Conservation (phyloP, 768 basidiomycete species). For the Suillus paluster region DNA sequence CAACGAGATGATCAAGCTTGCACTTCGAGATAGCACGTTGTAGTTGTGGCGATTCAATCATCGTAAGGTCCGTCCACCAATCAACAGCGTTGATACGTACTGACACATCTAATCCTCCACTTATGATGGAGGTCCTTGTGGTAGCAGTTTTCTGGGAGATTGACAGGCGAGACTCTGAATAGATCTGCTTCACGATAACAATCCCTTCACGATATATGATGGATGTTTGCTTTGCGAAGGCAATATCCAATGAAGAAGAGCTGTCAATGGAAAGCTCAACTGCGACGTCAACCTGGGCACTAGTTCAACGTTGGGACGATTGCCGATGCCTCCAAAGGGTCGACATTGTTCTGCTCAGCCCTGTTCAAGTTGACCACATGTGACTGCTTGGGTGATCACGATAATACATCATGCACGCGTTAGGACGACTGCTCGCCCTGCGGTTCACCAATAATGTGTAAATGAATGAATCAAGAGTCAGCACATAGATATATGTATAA, state of each 20-base stretch:
- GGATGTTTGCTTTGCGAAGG: too few relatives aligned
- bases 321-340: too few relatives aligned
- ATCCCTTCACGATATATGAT: too few relatives aligned
- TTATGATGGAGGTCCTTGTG: not conserved
- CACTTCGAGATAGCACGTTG: not conserved
- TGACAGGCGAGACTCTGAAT: not conserved
- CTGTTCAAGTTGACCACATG: too few relatives aligned
- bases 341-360: too few relatives aligned
- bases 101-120: not conserved
- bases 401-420: too few relatives aligned
- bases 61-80: conserved; percentile 1
- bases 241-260: too few relatives aligned
- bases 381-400: too few relatives aligned
- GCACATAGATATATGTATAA: not conserved
- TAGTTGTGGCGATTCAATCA: not conserved
- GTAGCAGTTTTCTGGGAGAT: not conserved
- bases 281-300: too few relatives aligned
- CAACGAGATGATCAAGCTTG: not conserved
- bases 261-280: too few relatives aligned
- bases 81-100: not conserved
- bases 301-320: too few relatives aligned
- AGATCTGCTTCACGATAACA: not conserved
- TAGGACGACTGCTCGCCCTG: not conserved
- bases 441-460: not conserved
- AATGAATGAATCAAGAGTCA: not conserved